These are phyloP conservation scores for Alternaria angustiovoidea DNA, from an alignment of 2,329 filamentous ascomycete genomes.

Conservation along the genomic window DNA sequence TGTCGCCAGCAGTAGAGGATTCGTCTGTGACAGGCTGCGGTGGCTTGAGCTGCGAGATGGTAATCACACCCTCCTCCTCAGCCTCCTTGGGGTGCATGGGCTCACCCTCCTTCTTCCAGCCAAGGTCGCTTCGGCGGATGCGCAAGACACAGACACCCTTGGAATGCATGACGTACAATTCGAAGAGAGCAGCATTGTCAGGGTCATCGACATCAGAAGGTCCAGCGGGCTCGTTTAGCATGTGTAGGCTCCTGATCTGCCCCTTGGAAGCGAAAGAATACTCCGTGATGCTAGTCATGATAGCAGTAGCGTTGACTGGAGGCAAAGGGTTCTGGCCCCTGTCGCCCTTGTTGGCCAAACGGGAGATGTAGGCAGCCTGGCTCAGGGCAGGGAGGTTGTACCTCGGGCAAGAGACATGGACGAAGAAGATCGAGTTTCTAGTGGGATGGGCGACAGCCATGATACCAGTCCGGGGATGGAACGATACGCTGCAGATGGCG, in stretches of 20 bases:
- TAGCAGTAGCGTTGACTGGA: conserved; percentile 91
- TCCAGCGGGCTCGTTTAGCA: conserved; percentile 76
- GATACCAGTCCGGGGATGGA: conserved; percentile 91
- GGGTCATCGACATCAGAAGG: conserved; percentile 62
- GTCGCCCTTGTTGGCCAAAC: conserved; percentile 65
- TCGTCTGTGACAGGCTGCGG: conserved; percentile 43
- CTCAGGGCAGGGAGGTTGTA: conserved; percentile 83
- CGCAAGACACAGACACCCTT: conserved; percentile 92
- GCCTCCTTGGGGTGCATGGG: conserved; percentile 82
- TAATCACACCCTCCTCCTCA: conserved; percentile 74
- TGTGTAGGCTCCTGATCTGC: conserved; percentile 86
- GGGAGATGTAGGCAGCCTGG: conserved; percentile 87
- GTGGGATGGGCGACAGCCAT: conserved; percentile 95
- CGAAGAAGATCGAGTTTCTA: conserved; percentile 95
- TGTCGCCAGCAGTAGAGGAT: conserved; percentile 51
- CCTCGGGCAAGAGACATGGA: conserved; percentile 91
- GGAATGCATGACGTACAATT: conserved; percentile 97
- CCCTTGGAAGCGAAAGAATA: conserved; percentile 91
- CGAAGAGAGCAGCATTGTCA: conserved; percentile 81
- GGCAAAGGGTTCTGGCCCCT: conserved; percentile 68
- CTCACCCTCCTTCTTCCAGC: conserved; percentile 91
- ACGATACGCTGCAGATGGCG: conserved; percentile 96
- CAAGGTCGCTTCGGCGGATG: conserved; percentile 87
- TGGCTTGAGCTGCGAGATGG: conserved; percentile 71
- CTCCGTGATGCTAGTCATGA: conserved; percentile 95